Conservation (phyloP, 108 stramenopile genomes). For the Hondaea fermentalgiana region DNA sequence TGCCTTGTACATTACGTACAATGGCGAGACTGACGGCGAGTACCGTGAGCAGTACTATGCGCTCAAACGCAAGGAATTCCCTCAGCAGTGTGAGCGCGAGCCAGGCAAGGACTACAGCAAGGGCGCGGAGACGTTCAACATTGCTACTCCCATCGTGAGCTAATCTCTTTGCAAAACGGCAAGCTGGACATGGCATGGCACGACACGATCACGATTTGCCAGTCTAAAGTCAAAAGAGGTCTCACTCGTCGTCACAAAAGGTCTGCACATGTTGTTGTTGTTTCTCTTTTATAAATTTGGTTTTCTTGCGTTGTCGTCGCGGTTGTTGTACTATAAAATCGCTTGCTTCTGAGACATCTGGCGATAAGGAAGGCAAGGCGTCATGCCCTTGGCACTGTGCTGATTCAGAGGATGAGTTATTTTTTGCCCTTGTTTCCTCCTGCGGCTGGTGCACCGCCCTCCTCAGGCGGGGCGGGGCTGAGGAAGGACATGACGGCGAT, state of each 20-base stretch:
- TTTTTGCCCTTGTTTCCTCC: neutral
- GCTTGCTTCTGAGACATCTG: no score
- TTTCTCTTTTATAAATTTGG: no score
- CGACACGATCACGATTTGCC: no score
- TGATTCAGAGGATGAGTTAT: neutral
- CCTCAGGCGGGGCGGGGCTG: neutral
- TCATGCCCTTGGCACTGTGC: no score
- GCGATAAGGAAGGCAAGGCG: no score
- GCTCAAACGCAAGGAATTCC: neutral
- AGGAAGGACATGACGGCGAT: neutral
- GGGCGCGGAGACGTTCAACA: conserved; percentile 11
- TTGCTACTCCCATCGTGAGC: neutral
- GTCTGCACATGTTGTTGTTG: no score
- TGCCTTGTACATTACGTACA: conserved; percentile 23
- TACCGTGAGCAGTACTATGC: conserved; percentile 23
- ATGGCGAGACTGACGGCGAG: conserved; percentile 20
- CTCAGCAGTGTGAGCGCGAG: neutral
- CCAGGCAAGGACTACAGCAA: neutral
- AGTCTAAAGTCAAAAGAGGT: no score
- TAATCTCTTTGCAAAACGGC: neutral
- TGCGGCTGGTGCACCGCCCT: neutral
- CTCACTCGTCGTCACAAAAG: no score
- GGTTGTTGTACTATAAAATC: no score
- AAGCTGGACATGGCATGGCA: no score
- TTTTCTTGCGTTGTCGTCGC: no score